Evolutionary conservation across 495 filamentous ascomycete genomes (phyloP).

Genomic region (Poronia punctata): DNA sequence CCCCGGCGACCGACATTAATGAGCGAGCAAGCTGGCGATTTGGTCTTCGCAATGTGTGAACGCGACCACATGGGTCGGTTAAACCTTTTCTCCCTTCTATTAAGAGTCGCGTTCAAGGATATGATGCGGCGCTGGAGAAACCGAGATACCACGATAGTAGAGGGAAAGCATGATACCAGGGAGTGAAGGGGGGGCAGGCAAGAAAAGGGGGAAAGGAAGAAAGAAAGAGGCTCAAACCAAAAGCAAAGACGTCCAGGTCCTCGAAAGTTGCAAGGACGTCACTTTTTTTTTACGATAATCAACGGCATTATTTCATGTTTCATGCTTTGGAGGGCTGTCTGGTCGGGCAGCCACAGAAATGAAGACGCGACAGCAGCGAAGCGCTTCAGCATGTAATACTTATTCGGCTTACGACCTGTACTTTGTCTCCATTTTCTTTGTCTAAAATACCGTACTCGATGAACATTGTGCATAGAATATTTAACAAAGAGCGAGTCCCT

Average conservation of each 20-base stretch:
- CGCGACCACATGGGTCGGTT: neutral
- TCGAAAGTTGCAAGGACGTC: slow-evolving; percentile 2
- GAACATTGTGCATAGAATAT: slow-evolving; percentile 20
- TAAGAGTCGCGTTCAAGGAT: slow-evolving; percentile 7
- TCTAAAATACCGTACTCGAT: slow-evolving; percentile 24
- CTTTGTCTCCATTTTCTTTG: slow-evolving; percentile 28
- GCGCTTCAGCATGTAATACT: slow-evolving; percentile 46
- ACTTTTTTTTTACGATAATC: slow-evolving; percentile 17
- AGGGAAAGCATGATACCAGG: too few species aligned
- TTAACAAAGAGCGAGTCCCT: slow-evolving; percentile 1
- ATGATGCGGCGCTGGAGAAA: slow-evolving; percentile 20
- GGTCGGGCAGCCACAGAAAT: slow-evolving; percentile 3
- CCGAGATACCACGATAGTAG: slow-evolving; percentile 19
- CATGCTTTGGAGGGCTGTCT: slow-evolving; percentile 9
- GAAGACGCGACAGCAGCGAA: slow-evolving; percentile 9
- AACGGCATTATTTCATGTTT: slow-evolving; percentile 16
- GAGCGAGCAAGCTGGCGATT: slow-evolving; percentile 15
- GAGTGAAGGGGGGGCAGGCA: slow-evolving; percentile 19
- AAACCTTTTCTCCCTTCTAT: slow-evolving; percentile 8
- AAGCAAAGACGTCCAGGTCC: slow-evolving; percentile 7
- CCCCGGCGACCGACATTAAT: slow-evolving; percentile 14
- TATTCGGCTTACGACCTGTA: slow-evolving; percentile 31
- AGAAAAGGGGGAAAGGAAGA: slow-evolving; percentile 14
- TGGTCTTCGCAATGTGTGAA: slow-evolving; percentile 15
- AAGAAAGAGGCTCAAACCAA: slow-evolving; percentile 4